Base-by-base conservation (phyloP, 2,329 filamentous ascomycete genomes). In the Penicillium sp. region DNA sequence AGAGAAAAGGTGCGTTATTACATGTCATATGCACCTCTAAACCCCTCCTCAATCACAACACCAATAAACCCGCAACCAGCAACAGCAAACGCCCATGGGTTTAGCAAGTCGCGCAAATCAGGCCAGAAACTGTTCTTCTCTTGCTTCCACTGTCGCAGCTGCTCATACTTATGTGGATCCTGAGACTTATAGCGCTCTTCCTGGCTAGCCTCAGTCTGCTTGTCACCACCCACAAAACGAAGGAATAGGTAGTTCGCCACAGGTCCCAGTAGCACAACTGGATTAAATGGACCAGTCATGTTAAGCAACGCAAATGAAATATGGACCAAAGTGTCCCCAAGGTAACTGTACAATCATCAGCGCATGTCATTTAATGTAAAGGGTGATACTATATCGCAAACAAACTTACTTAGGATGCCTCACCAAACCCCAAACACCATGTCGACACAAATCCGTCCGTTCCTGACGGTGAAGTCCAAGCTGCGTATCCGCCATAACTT, bases 61-160 rank as follows among this genome's bases (percentile, higher is more conserved):
- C 80, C 82, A 2, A 76, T 73, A 12, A 75, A 77, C 64, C 84
- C 84, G 40, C 77, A 73, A 1, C 78, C 82, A 12, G 82, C 58
- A 1, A 86, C 77, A 23, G 74, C 75, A 80, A 83, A 83, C 2
- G 81, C 68, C 85, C 84, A 87, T 58, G 80, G 80, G 62, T 86
- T 86, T 23, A 66, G 70, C 8, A 82, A 54, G 69, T 86, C 82
- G 31, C 74, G 69, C 1, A 77, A 48, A 12, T 73, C 73, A 1
- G 84, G 84, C 84, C 84, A 87, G 71, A 87, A 84, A 40, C 82
- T 81, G 64, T 87, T 86, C 70, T 84, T 84, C 64, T 82, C 78
- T 23, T 71, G 61, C 50, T 77, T 76, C 74, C 82, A 86, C 54
- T 78, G 68, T 65, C 80, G 73, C 21, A 86, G 74, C 61, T 86